Percentiles rank a stretch among this genome's conserved stretches.
Conservation (phyloP, 768 basidiomycete species). For the Pleurotus platypus region DNA sequence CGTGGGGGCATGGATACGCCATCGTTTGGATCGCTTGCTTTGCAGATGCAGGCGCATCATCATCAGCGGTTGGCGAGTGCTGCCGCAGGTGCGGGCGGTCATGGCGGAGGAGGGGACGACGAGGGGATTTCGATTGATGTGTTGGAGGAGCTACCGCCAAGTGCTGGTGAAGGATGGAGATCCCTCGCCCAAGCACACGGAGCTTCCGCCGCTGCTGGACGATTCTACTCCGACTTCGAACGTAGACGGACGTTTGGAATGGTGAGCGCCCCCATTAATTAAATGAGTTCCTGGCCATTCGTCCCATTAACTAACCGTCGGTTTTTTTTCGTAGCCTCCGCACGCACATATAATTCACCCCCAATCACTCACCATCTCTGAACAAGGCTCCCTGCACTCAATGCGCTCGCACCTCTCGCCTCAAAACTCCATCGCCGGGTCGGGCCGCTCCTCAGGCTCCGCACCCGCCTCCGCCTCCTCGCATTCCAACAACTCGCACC, state of each 20-base stretch:
- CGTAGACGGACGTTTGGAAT: slow-evolving; percentile 60
- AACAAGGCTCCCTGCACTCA: slow-evolving; percentile 65
- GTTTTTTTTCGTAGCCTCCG: slow-evolving; percentile 27
- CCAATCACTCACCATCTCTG: slow-evolving; percentile 42
- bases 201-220: slow-evolving; percentile 14
- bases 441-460: slow-evolving; percentile 48
- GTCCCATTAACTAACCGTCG: background rate
- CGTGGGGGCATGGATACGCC: slow-evolving; percentile 22
- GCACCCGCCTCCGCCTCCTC: slow-evolving; percentile 38
- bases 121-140: slow-evolving; percentile 49
- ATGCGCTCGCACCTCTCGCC: slow-evolving; percentile 56
- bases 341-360: slow-evolving; percentile 32
- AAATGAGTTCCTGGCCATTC: background rate
- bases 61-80: background rate
- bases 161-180: slow-evolving; percentile 59
- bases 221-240: slow-evolving; percentile 20
- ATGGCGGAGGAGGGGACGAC: slow-evolving; percentile 22
- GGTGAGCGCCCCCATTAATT: slow-evolving; percentile 34
- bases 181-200: slow-evolving; percentile 38
- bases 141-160: slow-evolving; percentile 68
- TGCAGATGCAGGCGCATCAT: slow-evolving; percentile 9
- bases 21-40: slow-evolving; percentile 7
- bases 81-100: too few species aligned
- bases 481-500: background rate
- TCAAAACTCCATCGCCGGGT: slow-evolving; percentile 11